Evolutionary conservation across 2,329 filamentous ascomycete genomes (phyloP).

Genomic region (Davidsoniella virescens): DNA sequence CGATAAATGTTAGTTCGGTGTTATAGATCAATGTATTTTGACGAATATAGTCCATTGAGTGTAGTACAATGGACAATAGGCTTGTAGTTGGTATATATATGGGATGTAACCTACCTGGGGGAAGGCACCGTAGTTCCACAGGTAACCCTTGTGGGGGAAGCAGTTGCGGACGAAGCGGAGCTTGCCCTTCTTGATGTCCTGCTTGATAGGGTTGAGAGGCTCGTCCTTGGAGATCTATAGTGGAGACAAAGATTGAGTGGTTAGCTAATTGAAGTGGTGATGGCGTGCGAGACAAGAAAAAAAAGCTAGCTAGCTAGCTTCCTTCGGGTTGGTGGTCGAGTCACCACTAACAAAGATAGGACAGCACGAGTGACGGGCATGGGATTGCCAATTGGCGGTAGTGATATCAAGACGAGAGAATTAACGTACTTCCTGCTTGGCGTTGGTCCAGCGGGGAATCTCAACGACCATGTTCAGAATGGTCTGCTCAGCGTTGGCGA

Average conservation of each 20-base stretch:
- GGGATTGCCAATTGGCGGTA: neutral
- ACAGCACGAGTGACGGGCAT: neutral
- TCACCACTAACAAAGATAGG: neutral
- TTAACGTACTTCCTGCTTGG: constrained; percentile 81
- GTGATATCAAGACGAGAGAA: neutral
- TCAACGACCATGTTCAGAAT: constrained; percentile 99
- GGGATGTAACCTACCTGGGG: constrained; percentile 52
- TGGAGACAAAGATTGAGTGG: neutral
- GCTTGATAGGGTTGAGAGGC: constrained; percentile 96
- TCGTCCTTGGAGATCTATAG: constrained; percentile 94
- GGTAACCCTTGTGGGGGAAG: constrained; percentile 99
- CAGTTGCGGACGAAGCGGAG: constrained; percentile 98
- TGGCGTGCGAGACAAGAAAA: neutral
- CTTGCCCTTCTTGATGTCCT: constrained; percentile 99
- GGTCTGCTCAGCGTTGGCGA: constrained; percentile 89
- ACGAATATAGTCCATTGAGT: neutral
- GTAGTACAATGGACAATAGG: constrained; percentile 5
- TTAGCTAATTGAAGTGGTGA: neutral
- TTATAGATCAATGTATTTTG: neutral
- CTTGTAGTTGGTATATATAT: neutral
- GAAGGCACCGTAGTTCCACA: constrained; percentile 99
- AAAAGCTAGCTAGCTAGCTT: neutral
- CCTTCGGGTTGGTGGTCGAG: neutral
- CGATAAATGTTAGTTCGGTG: neutral
- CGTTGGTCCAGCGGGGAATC: constrained; percentile 99